Percentiles rank a stretch among this genome's conserved stretches.
Conservation (phyloP, 768 basidiomycete species). For the Candolleomyces aberdarensis region DNA sequence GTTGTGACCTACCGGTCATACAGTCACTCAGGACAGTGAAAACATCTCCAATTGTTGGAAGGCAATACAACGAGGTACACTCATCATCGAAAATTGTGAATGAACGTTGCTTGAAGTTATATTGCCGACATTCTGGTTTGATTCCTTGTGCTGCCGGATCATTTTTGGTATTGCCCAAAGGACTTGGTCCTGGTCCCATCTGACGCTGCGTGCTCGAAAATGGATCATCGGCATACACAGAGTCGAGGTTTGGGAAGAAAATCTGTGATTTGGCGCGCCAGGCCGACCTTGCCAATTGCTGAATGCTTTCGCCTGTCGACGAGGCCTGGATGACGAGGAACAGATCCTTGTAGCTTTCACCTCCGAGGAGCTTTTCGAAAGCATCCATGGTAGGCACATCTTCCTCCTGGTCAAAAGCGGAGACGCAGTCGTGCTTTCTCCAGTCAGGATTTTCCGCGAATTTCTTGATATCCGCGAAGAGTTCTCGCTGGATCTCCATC, state of each 20-base stretch:
- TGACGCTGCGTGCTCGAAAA: too few relatives aligned
- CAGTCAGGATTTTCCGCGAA: not conserved
- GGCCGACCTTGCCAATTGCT: too few relatives aligned
- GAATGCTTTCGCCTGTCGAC: too few relatives aligned
- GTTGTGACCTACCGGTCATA: not conserved
- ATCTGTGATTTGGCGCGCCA: too few relatives aligned
- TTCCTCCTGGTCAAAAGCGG: not conserved
- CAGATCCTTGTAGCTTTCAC: not conserved
- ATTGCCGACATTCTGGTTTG: not conserved
- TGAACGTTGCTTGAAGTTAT: not conserved
- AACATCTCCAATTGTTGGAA: not conserved
- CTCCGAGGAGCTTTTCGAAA: not conserved
- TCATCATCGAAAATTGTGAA: not conserved
- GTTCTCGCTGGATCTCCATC: slow-evolving; percentile 6
- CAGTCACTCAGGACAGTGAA: not conserved
- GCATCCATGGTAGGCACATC: not conserved
- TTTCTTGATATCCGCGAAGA: slow-evolving; percentile 11
- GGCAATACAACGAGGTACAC: not conserved
- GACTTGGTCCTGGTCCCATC: too few relatives aligned
- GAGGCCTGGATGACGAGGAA: not conserved
- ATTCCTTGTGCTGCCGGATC: not conserved
- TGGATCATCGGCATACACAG: too few relatives aligned
- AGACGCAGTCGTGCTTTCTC: not conserved
- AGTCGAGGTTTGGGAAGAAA: too few relatives aligned
- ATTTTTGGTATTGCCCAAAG: not conserved